Evolutionary conservation across 306 rosid genomes (phyloP).

Genomic region (Notholithocarpus densiflorus): DNA sequence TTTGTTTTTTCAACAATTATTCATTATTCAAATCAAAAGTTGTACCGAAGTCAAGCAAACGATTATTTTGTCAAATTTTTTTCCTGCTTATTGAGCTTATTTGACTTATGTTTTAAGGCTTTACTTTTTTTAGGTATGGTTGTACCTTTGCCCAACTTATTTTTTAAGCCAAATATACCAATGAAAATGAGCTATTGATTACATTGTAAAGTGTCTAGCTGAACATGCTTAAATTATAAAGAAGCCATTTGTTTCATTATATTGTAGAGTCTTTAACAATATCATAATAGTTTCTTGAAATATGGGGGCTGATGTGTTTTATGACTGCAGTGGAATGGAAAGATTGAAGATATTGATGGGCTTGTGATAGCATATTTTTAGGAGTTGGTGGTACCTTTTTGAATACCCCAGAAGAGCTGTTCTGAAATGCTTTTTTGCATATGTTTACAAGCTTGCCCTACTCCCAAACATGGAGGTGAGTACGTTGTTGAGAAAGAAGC

Average conservation of each 20-base stretch:
- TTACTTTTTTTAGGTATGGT: no score
- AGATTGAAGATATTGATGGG: constrained; percentile 48
- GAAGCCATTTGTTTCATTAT: background rate
- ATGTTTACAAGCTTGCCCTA: constrained; percentile 2
- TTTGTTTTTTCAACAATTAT: no score
- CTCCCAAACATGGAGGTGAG: background rate
- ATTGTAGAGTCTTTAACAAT: background rate
- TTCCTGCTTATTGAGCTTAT: no score
- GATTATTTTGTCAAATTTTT: rapidly evolving
- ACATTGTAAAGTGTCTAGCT: background rate
- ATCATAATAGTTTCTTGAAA: background rate
- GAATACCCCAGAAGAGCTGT: background rate
- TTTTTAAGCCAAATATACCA: no score
- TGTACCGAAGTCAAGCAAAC: background rate
- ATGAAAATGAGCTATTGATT: no score
- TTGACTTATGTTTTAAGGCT: no score
- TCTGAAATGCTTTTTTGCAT: constrained; percentile 16
- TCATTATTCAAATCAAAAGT: no score
- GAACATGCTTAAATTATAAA: background rate
- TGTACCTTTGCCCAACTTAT: no score
- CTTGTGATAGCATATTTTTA: constrained; percentile 13
- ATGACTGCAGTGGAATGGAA: constrained; percentile 54
- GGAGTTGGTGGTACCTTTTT: constrained; percentile 6
- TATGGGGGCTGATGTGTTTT: constrained; percentile 1
- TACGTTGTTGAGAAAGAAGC: background rate